A percentile compares a stretch with the other conserved stretches of the same genome.
phyloP scores from a whole-genome alignment of 2,329 filamentous ascomycete genomes.

The Fusarium fracticaudum region DNA sequence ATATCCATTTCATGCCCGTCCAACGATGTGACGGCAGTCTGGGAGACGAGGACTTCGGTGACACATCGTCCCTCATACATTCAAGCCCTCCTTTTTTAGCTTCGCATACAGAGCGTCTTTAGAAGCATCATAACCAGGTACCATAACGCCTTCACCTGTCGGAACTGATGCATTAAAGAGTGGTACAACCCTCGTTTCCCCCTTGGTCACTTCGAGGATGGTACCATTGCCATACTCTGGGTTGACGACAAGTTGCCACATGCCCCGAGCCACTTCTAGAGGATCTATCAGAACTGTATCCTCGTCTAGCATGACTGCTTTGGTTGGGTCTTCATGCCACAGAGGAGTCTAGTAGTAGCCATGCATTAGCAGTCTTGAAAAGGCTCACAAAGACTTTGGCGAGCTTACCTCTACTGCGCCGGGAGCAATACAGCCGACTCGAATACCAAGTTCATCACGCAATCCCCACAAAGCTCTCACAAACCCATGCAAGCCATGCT shows the following conservation, averaged over 20 bases:
- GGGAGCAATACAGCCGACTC: slow-evolving; percentile 45
- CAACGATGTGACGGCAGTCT: not conserved
- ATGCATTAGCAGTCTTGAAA: not conserved
- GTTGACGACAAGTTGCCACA: slow-evolving; percentile 42
- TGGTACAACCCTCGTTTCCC: slow-evolving; percentile 43
- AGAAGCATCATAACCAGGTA: slow-evolving; percentile 41
- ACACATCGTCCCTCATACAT: slow-evolving; percentile 25
- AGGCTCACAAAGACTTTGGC: not conserved
- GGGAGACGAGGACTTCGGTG: not conserved
- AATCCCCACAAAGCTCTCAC: slow-evolving; percentile 45
- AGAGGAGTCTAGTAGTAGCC: slow-evolving; percentile 43
- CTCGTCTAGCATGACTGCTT: slow-evolving; percentile 39
- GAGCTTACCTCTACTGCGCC: slow-evolving; percentile 45
- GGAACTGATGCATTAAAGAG: slow-evolving; percentile 42
- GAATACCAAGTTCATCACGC: slow-evolving; percentile 40
- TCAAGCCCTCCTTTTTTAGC: slow-evolving; percentile 36
- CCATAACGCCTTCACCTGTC: slow-evolving; percentile 27
- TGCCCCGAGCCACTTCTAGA: slow-evolving; percentile 46
- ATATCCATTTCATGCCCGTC: not conserved
- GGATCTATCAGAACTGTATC: slow-evolving; percentile 44
- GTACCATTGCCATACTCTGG: slow-evolving; percentile 45
- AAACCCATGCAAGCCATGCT: slow-evolving; percentile 51
- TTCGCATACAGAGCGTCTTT: slow-evolving; percentile 34
- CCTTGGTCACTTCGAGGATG: slow-evolving; percentile 45
- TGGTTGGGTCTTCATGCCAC: slow-evolving; percentile 47